Base-by-base conservation (phyloP, 1,139 yeast species). In the Candida pseudoviswanathii region DNA sequence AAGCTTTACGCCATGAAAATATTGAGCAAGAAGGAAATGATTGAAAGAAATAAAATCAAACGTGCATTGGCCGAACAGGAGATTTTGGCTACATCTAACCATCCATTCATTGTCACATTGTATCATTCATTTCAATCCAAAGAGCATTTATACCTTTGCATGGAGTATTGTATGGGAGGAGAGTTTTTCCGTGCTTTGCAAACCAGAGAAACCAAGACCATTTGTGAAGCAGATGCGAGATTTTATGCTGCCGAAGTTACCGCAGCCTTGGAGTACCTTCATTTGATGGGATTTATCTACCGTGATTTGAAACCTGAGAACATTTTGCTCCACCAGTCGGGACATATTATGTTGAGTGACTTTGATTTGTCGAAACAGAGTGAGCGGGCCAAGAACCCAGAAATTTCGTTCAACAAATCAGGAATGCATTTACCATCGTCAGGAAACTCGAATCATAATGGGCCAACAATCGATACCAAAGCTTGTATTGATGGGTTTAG, bases 131-230 rank as follows among this genome's bases (percentile, higher is more conserved):
- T 95, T 72, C 99, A 95, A 68, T 87, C 96, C 9, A 95, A 89
- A 50, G 97, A 92, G 57, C 85, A 88, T 63, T 71, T 95, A n/a
- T 95, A 92, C 62, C 79, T 95, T 46, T 95, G 99, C 65, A 92
- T 95, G 97, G 99, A 95, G 67, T 95, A 94, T 62, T 95, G 99
- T 65, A 91, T 94, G 95, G 99, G 99, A 22, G 99, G 99, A 44
- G 99, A 95, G 68, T 95, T 95, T 64, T 95, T 95, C 75, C 76
- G 99, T 52, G 99, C 99, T 0, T 71, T 95, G 47, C 99, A 95
- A 69, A 91, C 97, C 0, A 78, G 97, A 53, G 88, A 85, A 54
- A 82, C 92, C 47, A 90, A 91, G 64, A 88, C 96, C 54, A 85
- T 95, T 11, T 77, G 84, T 36, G 99, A 95, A 66, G 81, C 76